Evolutionary conservation across 768 basidiomycete species (phyloP).

Genomic region (Chiua virens): DNA sequence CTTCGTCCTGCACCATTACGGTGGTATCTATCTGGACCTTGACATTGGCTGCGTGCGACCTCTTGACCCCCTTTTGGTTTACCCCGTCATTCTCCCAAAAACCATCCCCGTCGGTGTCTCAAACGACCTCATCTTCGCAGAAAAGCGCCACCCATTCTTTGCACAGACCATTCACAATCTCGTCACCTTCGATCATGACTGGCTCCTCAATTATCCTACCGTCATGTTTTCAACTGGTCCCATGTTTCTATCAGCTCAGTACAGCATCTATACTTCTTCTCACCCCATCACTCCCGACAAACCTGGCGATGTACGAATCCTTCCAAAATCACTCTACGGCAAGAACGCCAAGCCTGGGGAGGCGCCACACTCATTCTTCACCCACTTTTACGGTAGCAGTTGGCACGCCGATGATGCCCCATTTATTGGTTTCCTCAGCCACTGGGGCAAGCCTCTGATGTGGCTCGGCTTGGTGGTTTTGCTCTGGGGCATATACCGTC

Average conservation of each 20-base stretch:
- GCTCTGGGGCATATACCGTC: constrained; percentile 63
- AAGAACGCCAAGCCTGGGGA: constrained; percentile 87
- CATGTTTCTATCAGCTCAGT: constrained; percentile 97
- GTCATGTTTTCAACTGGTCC: constrained; percentile 99
- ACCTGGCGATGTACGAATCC: constrained; percentile 79
- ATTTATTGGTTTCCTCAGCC: constrained; percentile 91
- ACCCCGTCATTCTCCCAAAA: constrained; percentile 87
- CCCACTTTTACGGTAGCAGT: constrained; percentile 96
- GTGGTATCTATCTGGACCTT: constrained; percentile 94
- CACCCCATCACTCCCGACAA: constrained; percentile 52
- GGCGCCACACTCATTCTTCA: constrained; percentile 90
- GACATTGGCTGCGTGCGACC: constrained; percentile 92
- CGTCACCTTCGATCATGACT: constrained; percentile 87
- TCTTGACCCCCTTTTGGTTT: constrained; percentile 81
- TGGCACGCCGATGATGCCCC: constrained; percentile 99
- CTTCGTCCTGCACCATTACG: constrained; percentile 94
- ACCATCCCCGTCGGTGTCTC: constrained; percentile 97
- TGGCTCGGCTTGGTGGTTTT: constrained; percentile 77
- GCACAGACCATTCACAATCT: constrained; percentile 92
- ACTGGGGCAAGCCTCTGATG: constrained; percentile 88
- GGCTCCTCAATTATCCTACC: constrained; percentile 96
- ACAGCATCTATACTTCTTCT: constrained; percentile 78
- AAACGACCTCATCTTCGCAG: constrained; percentile 95
- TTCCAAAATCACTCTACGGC: constrained; percentile 96
- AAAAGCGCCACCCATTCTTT: constrained; percentile 84